Conservation (phyloP, 2,329 filamentous ascomycete species). For the Diaporthe vexans region DNA sequence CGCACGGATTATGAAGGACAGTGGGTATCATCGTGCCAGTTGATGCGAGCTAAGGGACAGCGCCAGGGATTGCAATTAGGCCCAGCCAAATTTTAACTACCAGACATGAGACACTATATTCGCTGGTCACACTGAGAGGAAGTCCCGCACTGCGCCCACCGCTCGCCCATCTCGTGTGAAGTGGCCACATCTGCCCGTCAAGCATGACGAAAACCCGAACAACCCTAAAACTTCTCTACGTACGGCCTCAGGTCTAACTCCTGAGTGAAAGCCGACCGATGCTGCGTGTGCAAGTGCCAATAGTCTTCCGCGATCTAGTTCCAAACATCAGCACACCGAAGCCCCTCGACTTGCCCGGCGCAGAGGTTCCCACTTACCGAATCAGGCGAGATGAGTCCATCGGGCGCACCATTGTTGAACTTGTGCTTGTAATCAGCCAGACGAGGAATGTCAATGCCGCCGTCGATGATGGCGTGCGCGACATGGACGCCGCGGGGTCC, state of each 20-base stretch:
- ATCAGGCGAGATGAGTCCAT: conserved; percentile 79
- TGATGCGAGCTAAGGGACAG: conserved; percentile 27
- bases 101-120: conserved; percentile 28
- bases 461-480: conserved; percentile 85
- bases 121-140: conserved; percentile 1
- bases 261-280: conserved; percentile 82
- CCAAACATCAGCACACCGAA: background rate
- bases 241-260: conserved; percentile 86
- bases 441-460: conserved; percentile 84
- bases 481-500: conserved; percentile 88
- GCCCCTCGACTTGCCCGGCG: background rate
- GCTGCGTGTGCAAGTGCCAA: conserved; percentile 87
- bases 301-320: conserved; percentile 86
- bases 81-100: conserved; percentile 11
- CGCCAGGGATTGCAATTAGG: conserved; percentile 33
- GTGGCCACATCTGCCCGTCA: background rate
- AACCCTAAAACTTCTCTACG: conserved; percentile 82
- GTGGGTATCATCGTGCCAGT: conserved; percentile 35
- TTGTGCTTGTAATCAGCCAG: conserved; percentile 64
- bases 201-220: background rate
- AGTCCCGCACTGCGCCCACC: background rate
- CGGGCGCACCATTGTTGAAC: conserved; percentile 60
- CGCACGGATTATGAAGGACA: conserved; percentile 31
- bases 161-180: background rate
- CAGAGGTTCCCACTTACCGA: conserved; percentile 68